Evolutionary conservation across 768 basidiomycete species (phyloP), one percentile per base, ranked within the genome.

Genomic region (Pleurotus pulmonarius): DNA sequence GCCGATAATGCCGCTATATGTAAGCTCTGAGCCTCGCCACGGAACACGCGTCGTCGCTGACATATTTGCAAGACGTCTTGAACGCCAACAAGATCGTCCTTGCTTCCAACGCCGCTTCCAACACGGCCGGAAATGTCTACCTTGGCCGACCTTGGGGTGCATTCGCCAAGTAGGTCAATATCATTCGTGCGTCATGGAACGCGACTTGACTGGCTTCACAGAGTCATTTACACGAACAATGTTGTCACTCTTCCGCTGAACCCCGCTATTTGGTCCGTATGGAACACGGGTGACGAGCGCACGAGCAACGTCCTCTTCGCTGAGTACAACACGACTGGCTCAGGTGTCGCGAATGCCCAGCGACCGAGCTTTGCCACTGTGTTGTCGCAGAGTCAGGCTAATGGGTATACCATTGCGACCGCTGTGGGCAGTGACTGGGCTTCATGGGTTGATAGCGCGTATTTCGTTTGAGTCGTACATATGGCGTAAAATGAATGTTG

Each of bases 91-190:
- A 66, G 2, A 70, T 82, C 43, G 63, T 78, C 24, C 69, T 75
- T 8, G 76, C 75, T 5, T 64, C 75, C 3, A 69, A 71, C 38
- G 75, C 78, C 1, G 66, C 63, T 1, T 71, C 74, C 4, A 67
- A 65, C 15, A 72, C 72, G 4, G 66, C 65, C 6, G 72, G 73
- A 5, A 69, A 70, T 0, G 64, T 71, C 8, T 81, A 67, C 61
- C 68, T 82, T 3, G 80, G 81, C 7, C 65, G 81, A 11, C 81
- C 81, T 22, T 82, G 80, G 80, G 67, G 65, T 34, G 78, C 74
- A 61, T 78, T 65, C 46, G 76, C 78, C 5, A 78, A 78, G 75
- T 75, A 59, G 24, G 71, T 61, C 37, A 38, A 56, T 49, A 4
- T 13, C 2, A 20, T 3, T 20, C 20, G 20, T 20, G 1, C 3